Conservation (phyloP, 129 eudicot genomes). For the Saposhnikovia divaricata region DNA sequence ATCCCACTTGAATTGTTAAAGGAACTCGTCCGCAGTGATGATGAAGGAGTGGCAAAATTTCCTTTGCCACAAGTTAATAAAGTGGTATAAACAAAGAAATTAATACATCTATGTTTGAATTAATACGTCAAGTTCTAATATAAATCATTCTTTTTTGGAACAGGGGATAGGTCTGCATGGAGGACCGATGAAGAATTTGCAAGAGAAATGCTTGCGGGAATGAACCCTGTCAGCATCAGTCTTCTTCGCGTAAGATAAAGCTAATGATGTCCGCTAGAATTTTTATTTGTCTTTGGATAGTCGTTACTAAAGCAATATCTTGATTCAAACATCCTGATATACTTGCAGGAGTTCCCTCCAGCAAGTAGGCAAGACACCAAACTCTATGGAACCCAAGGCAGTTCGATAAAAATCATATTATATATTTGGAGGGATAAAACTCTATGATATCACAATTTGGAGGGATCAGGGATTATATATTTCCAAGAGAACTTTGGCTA, state of each 20-base stretch:
- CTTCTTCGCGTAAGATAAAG: conserved; percentile 9
- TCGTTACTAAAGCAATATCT: too few relatives aligned
- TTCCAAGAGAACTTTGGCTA: too few relatives aligned
- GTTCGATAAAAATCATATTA: too few relatives aligned
- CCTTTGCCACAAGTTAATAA: conserved; percentile 65
- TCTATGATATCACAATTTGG: too few relatives aligned
- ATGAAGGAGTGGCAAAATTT: conserved; percentile 41
- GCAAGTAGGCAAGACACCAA: conserved; percentile 32
- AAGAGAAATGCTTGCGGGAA: conserved; percentile 36
- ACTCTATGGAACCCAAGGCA: conserved; percentile 36
- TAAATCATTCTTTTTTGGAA: background rate
- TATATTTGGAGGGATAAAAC: too few relatives aligned
- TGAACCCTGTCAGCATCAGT: conserved; percentile 32
- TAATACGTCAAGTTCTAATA: too few relatives aligned
- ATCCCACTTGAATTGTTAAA: conserved; percentile 42
- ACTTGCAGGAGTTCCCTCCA: conserved; percentile 40
- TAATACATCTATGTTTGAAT: too few relatives aligned
- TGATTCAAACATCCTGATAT: background rate
- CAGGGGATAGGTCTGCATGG: conserved; percentile 44
- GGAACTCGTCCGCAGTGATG: conserved; percentile 46
- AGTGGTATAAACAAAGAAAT: conserved; percentile 23
- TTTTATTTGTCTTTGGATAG: too few relatives aligned
- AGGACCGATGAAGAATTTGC: conserved; percentile 30
- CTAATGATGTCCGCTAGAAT: too few relatives aligned
- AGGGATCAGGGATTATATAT: too few relatives aligned